phyloP scores from a whole-genome alignment of 768 basidiomycete genomes.

The Mycena capillaripes region DNA sequence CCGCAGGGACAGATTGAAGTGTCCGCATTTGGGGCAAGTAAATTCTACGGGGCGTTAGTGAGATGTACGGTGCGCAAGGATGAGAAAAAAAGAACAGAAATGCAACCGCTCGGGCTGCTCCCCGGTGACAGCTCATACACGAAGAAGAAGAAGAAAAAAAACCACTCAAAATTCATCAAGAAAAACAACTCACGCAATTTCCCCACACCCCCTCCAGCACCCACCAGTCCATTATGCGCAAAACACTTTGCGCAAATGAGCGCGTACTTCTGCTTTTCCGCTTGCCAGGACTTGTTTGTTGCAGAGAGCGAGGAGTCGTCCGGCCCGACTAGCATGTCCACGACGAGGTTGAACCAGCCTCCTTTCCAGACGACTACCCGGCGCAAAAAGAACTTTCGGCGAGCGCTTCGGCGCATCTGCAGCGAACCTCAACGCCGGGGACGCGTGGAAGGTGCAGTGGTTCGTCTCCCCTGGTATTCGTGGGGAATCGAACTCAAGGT shows the following conservation, averaged over 20 bases:
- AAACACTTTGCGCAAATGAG: constrained; percentile 93
- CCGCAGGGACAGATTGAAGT: constrained; percentile 75
- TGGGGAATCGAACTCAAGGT: too few relatives aligned
- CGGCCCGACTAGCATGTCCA: constrained; percentile 88
- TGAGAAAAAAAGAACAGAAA: background rate
- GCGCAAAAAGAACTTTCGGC: too few relatives aligned
- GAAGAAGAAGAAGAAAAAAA: too few relatives aligned
- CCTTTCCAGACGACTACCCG: too few relatives aligned
- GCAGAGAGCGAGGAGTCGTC: constrained; percentile 74
- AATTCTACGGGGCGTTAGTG: constrained; percentile 69
- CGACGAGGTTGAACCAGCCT: constrained; percentile 90
- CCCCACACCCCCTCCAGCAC: constrained; percentile 85
- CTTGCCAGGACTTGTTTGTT: constrained; percentile 53
- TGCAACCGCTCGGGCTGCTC: too few relatives aligned
- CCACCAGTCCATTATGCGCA: constrained; percentile 89
- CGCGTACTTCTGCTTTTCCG: constrained; percentile 72
- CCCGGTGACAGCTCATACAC: too few relatives aligned
- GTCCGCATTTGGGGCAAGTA: constrained; percentile 86
- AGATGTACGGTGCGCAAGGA: too few relatives aligned
- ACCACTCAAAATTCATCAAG: too few relatives aligned
- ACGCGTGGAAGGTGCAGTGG: too few relatives aligned
- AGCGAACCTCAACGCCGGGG: too few relatives aligned
- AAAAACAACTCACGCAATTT: constrained; percentile 88
- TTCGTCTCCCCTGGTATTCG: too few relatives aligned
- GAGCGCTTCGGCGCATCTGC: too few relatives aligned